phyloP scores from a whole-genome alignment of 306 rosid genomes.

The Inga laurina region DNA sequence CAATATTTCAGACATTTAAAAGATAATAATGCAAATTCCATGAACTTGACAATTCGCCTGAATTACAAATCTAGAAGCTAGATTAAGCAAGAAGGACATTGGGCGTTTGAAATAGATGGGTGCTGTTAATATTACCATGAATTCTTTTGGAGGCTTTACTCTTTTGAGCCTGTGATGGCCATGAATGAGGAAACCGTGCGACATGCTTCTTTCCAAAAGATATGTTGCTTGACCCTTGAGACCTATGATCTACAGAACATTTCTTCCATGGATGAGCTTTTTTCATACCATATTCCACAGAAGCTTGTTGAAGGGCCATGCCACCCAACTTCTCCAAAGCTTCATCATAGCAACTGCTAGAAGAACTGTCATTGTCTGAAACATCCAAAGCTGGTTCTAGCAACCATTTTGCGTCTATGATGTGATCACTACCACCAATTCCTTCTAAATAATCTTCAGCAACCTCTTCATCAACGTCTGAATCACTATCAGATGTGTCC shows the following conservation, averaged over 20 bases:
- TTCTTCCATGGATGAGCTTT: conserved; percentile 56
- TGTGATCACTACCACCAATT: conserved; percentile 77
- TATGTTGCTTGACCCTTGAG: conserved; percentile 45
- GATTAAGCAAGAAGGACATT: conserved; percentile 6
- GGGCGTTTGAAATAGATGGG: conserved; percentile 14
- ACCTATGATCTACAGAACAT: conserved; percentile 34
- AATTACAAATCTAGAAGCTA: conserved; percentile 30
- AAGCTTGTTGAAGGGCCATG: conserved; percentile 79
- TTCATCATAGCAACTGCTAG: conserved; percentile 55
- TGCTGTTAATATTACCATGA: conserved; percentile 54
- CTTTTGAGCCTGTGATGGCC: conserved; percentile 73
- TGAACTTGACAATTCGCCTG: conserved; percentile 1
- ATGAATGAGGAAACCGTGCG: conserved; percentile 59
- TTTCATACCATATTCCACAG: conserved; percentile 68
- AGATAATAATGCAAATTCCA: conserved; percentile 26
- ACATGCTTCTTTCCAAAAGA: conserved; percentile 65
- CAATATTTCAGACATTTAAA: conserved; percentile 15
- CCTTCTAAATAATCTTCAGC: conserved; percentile 88
- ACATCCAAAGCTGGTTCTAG: conserved; percentile 50
- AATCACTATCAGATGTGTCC: conserved; percentile 67
- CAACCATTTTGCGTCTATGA: conserved; percentile 79
- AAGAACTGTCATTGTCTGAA: conserved; percentile 62
- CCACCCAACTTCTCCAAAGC: conserved; percentile 75
- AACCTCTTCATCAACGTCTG: conserved; percentile 83
- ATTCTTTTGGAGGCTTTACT: conserved; percentile 62